Evolutionary conservation across 1,139 yeast species (phyloP), one percentile per base, ranked within the genome.

Genomic region (Wickerhamiella infanticola): DNA sequence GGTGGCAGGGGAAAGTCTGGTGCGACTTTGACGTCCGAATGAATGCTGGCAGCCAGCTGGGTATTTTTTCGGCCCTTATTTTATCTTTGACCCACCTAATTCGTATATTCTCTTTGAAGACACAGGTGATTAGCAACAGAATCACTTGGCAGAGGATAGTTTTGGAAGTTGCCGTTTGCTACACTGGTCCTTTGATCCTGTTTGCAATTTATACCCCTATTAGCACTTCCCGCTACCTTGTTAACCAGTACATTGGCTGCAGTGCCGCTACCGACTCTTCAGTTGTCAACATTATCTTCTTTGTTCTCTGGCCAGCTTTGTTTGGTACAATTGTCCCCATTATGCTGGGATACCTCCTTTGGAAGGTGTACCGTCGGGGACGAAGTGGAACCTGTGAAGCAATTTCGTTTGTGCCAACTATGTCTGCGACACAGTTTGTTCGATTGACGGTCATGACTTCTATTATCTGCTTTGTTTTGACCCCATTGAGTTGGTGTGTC

Each of bases 1-100:
- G 53, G 53, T 51, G 53, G 50, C 11, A 25, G 6, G 57, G 57
- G 5, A 11, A 3, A 0, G 57, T 52, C 2, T 54, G 56, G 55
- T 54, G 57, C 42, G 57, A 54, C 36, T 18, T 54, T 18, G 56
- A 52, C 27, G 47, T 47, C 6, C 46, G 51, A 2, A 26, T 51
- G 24, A 13, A 29, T 4, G 35, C 47, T 13, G 49, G 54, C 3
- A 42, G 47, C 1, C 44, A 47, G 4, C 31, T 46, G 7, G 53
- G 54, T 3, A 44, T 52, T 2, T 40, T 51, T 24, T 41, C 49
- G 7, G 46, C 54, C 1, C 53, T 47, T 37, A 47, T 54, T 27
- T 53, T 50, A 1, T 48, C 49, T 7, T 51, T 51, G 40, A 43
- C 41, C 41, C 48, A 49, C 24, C 39, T 54, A 24, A 26, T 48